These are phyloP conservation scores for Boletus sensibilis DNA, from an alignment of 768 basidiomycete genomes.

Conservation along the genomic window DNA sequence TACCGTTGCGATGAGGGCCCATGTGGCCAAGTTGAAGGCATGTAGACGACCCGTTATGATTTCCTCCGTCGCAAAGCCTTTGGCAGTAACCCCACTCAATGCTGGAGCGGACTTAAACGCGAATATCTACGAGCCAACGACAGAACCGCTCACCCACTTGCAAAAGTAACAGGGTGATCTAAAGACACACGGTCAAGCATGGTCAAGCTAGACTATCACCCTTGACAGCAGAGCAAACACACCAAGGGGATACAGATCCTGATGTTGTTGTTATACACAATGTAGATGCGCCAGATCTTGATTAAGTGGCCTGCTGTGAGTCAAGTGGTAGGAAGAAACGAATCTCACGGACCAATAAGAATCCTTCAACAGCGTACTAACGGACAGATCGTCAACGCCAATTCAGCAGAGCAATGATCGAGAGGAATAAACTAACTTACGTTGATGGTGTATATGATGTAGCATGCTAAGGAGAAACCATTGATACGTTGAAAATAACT, in stretches of 20 bases:
- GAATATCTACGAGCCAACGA: background rate
- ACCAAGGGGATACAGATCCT: constrained; percentile 21
- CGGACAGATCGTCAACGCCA: background rate
- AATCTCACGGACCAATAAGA: constrained; percentile 16
- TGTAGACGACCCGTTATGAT: background rate
- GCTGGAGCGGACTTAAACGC: background rate
- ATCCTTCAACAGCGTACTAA: constrained; percentile 18
- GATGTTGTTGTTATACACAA: constrained; percentile 14
- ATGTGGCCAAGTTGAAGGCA: constrained; percentile 12
- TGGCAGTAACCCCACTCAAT: constrained; percentile 9
- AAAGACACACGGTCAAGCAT: background rate
- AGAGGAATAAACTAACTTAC: constrained; percentile 2
- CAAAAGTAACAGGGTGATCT: constrained; percentile 13
- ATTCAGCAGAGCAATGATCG: background rate
- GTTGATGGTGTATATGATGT: constrained; percentile 20
- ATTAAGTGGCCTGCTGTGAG: background rate
- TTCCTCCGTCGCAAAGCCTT: constrained; percentile 3
- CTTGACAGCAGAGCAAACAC: background rate
- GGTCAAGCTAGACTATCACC: background rate
- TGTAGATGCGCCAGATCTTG: constrained; percentile 27
- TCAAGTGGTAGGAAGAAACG: background rate
- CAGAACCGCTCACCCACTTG: constrained; percentile 15
- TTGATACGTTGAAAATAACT: background rate
- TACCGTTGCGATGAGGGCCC: constrained; percentile 17
- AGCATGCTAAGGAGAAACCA: constrained; percentile 3